Percentiles rank a stretch among this genome's conserved stretches.
Evolutionary conservation across 768 basidiomycete genomes (phyloP).

Genomic region (Boletus pseudopeckii): DNA sequence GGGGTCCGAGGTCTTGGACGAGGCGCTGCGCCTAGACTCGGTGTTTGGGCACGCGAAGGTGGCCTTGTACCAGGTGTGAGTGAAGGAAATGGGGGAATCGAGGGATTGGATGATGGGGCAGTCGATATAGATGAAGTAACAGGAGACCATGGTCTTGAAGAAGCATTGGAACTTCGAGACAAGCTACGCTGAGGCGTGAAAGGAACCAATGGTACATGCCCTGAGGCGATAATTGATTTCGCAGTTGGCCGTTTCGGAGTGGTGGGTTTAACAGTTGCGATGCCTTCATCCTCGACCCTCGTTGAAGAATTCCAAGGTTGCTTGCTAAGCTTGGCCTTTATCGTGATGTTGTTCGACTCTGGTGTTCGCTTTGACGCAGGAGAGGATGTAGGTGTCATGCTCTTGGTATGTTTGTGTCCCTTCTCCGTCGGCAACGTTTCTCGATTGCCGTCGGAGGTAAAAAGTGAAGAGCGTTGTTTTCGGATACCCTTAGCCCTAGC

Average conservation of each 20-base stretch:
- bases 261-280: constrained; percentile 44
- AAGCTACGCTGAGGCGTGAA: constrained; percentile 57
- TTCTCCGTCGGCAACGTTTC: constrained; percentile 53
- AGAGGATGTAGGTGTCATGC: constrained; percentile 68
- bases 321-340: constrained; percentile 40
- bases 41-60: constrained; percentile 60
- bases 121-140: constrained; percentile 69
- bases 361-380: constrained; percentile 38
- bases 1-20: constrained; percentile 78
- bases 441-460: constrained; percentile 45
- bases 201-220: constrained; percentile 45
- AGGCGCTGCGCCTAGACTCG: constrained; percentile 44
- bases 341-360: constrained; percentile 38
- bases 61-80: constrained; percentile 32
- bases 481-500: constrained; percentile 35
- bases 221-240: constrained; percentile 44
- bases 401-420: constrained; percentile 66
- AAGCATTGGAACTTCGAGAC: constrained; percentile 72
- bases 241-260: constrained; percentile 48
- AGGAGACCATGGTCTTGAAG: constrained; percentile 80
- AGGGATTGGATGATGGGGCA: constrained; percentile 48
- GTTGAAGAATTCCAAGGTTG: constrained; percentile 83
- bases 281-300: constrained; percentile 56
- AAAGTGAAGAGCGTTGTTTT: constrained; percentile 63
- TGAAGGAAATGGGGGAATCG: constrained; percentile 35